A percentile compares a stretch with the other conserved stretches of the same genome.
Evolutionary conservation across 2,329 filamentous ascomycete genomes (phyloP).

Genomic region (Graphilbum fragrans): DNA sequence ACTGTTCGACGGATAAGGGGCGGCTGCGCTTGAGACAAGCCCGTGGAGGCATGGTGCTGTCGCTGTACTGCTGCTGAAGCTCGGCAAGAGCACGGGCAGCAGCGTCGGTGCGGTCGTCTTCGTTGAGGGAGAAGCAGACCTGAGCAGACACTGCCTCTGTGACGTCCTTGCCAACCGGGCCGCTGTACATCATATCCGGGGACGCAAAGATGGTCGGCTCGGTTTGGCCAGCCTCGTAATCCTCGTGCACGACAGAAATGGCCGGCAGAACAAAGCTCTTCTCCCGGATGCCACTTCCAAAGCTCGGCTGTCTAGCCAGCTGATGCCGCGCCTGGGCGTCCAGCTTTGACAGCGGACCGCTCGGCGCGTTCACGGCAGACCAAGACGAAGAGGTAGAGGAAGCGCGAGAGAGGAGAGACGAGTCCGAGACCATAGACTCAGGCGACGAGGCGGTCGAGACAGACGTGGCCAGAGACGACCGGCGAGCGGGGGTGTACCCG

Average conservation of each 20-base stretch:
- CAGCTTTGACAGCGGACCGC: conserved; percentile 30
- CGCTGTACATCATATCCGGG: conserved; percentile 40
- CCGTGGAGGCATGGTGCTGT: conserved; percentile 11
- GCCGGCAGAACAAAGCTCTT: conserved; percentile 41
- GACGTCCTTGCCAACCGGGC: conserved; percentile 38
- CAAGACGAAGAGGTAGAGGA: conserved; percentile 54
- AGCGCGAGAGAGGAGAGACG: conserved; percentile 48
- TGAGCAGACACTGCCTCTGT: conserved; percentile 31
- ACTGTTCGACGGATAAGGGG: conserved; percentile 42
- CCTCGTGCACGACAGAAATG: conserved; percentile 39
- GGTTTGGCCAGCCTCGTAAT: conserved; percentile 30
- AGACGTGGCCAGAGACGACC: conserved; percentile 51
- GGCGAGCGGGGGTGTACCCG: conserved; percentile 36
- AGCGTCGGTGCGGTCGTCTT: conserved; percentile 44
- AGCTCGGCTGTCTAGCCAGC: conserved; percentile 42
- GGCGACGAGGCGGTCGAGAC: conserved; percentile 52
- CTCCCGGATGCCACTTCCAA: conserved; percentile 7
- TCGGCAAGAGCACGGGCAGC: conserved; percentile 48
- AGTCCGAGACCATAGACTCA: conserved; percentile 56
- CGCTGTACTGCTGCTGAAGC: conserved; percentile 39
- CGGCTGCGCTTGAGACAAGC: conserved; percentile 46
- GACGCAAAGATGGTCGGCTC: conserved; percentile 33
- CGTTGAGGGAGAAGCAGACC: conserved; percentile 30
- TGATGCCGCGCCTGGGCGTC: conserved; percentile 53
- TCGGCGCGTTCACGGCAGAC: conserved; percentile 47